Base-by-base conservation (phyloP, 176 grass and related monocot species). In the Aechmea fasciata region DNA sequence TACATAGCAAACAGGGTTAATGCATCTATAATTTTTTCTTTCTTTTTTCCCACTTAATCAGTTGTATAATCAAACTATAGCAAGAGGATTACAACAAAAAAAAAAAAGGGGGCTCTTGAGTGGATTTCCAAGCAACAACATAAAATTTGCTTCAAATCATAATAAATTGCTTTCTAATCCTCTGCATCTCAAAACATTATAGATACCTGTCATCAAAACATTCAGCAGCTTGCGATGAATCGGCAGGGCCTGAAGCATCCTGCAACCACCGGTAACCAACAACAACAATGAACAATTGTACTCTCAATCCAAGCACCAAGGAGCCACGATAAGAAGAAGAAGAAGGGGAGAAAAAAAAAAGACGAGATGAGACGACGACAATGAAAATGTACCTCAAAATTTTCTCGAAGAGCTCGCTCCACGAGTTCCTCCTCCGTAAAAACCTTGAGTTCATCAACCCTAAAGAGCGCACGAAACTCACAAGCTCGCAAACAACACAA, bases 351-450 rank as follows among this genome's bases (percentile, higher is more conserved):
- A 26, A 26, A 26, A 26, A 28, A 73, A 12, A 61, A 18, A 53
- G 7, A n/a, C n/a, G n/a, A n/a, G 5, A 69, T 20, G 15, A 69
- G 47, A 23, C 22, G 0, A 23, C 22, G 22, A 1, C 22, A 23
- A 24, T 8, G 13, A 77, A 48, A 71, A 11, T 50, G 3, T 13
- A 97, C 94, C 82, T 90, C 86, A 67, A 85, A 70, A 47, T 81
- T 85, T 63, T 93, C 78, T 67, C 69, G 73, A 70, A 97, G 82
- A 20, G 94, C 87, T 13, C 68, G 74, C 74, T 90, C 82, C 50
- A 93, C 81, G 69, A 97, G 66, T 64, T 97, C 84, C 77, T 93
- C 87, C 76, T 90, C 84, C 0, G 94, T 83, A 66, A 90, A 72
- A 10, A 97, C 84, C 84, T 75, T 90, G 12, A 97, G 71, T 9